These are phyloP conservation scores for Scedosporium boydii DNA, from an alignment of 2,329 filamentous ascomycete species.

Conservation along the genomic window DNA sequence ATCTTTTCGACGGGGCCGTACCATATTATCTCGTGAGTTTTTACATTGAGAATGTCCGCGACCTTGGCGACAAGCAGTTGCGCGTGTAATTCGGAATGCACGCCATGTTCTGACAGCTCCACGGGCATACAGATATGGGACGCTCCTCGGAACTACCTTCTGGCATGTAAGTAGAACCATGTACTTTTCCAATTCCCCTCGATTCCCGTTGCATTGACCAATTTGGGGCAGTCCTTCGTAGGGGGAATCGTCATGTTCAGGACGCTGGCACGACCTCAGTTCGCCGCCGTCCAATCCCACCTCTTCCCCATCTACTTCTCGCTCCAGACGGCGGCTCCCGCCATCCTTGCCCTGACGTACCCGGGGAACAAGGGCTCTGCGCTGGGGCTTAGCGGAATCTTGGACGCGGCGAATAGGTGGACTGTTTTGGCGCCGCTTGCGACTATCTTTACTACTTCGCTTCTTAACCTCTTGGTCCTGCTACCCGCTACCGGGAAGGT, in stretches of 20 bases:
- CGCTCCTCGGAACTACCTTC: constrained; percentile 74
- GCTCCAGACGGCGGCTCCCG: constrained; percentile 67
- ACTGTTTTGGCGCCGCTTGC: constrained; percentile 59
- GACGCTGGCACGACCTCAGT: constrained; percentile 67
- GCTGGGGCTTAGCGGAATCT: constrained; percentile 42
- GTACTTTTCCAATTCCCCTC: neutral
- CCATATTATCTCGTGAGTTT: constrained; percentile 59
- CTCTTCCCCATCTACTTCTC: constrained; percentile 86
- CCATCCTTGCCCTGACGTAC: constrained; percentile 69
- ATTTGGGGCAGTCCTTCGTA: constrained; percentile 54
- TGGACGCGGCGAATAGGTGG: constrained; percentile 52
- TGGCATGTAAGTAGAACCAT: constrained; percentile 54
- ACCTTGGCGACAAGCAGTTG: neutral
- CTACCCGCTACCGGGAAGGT: constrained; percentile 66
- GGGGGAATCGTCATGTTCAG: constrained; percentile 67
- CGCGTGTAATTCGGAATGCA: neutral
- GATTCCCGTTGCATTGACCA: constrained; percentile 8
- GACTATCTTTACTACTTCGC: constrained; percentile 59
- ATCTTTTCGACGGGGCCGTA: constrained; percentile 61
- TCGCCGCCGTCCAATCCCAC: constrained; percentile 68
- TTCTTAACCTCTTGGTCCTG: constrained; percentile 61
- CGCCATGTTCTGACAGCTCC: neutral
- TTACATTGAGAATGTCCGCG: neutral
- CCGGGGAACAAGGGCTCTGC: constrained; percentile 49
- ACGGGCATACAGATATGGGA: constrained; percentile 60